Percentiles rank a stretch among this genome's conserved stretches.
Conservation (phyloP, 2,329 filamentous ascomycete species). For the Fonsecaea erecta region DNA sequence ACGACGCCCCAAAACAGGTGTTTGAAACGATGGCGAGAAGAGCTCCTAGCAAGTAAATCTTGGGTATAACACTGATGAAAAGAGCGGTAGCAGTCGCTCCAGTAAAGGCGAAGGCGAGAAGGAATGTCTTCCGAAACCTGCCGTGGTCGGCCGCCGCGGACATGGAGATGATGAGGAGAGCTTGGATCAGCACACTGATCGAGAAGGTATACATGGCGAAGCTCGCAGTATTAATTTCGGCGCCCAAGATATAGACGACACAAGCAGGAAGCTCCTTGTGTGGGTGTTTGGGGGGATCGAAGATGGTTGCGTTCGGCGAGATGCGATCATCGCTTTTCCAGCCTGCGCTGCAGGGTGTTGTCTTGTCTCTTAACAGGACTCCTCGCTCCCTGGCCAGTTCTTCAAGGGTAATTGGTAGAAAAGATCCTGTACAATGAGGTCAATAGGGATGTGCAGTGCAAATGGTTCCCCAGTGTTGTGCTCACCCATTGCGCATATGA, state of each 20-base stretch:
- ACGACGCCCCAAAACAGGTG: slow-evolving; percentile 91
- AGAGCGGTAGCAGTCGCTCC: slow-evolving; percentile 85
- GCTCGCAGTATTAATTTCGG: slow-evolving; percentile 91
- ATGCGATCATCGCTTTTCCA: slow-evolving; percentile 51
- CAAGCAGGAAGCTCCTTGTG: slow-evolving; percentile 55
- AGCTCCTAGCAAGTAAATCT: slow-evolving; percentile 78
- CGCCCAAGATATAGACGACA: slow-evolving; percentile 77
- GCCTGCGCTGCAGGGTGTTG: slow-evolving; percentile 69
- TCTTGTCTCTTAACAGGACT: slow-evolving; percentile 77
- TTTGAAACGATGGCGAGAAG: slow-evolving; percentile 88
- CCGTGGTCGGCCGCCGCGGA: slow-evolving; percentile 95
- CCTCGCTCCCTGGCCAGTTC: slow-evolving; percentile 91
- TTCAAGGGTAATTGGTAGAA: slow-evolving; percentile 94
- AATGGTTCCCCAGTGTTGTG: neutral
- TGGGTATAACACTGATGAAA: slow-evolving; percentile 77
- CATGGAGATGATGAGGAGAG: slow-evolving; percentile 91
- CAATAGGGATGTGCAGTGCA: neutral
- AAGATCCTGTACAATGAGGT: slow-evolving; percentile 66
- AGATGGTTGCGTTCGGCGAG: slow-evolving; percentile 39
- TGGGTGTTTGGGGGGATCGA: slow-evolving; percentile 30
- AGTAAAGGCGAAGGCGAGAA: slow-evolving; percentile 81
- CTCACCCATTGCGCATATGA: slow-evolving; percentile 79
- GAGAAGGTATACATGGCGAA: slow-evolving; percentile 99
- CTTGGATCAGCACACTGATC: slow-evolving; percentile 85
- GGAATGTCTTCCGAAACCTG: slow-evolving; percentile 82